These are phyloP conservation scores for Hirsutella minnesotensis DNA, from an alignment of 2,329 filamentous ascomycete genomes.

Conservation along the genomic window DNA sequence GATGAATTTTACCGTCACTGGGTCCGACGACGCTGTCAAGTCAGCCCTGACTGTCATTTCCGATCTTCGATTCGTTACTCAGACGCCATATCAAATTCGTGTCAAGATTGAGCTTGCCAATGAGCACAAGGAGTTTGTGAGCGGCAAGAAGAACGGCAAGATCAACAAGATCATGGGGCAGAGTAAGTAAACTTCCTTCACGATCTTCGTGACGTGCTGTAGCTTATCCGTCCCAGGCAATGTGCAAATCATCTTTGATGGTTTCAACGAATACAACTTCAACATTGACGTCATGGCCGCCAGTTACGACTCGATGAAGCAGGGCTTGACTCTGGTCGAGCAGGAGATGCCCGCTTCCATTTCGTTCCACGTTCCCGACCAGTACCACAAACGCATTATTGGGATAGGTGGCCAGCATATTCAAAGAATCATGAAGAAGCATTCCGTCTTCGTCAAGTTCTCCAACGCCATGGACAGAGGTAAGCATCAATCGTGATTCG, in stretches of 20 bases:
- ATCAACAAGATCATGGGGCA: slow-evolving; percentile 99
- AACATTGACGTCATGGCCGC: slow-evolving; percentile 95
- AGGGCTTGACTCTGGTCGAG: slow-evolving; percentile 83
- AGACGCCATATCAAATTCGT: slow-evolving; percentile 81
- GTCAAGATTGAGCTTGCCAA: slow-evolving; percentile 98
- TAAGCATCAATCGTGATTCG: slow-evolving; percentile 7
- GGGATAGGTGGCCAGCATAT: slow-evolving; percentile 98
- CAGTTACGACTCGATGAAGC: slow-evolving; percentile 88
- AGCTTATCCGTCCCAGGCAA: slow-evolving; percentile 43
- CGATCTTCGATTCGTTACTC: slow-evolving; percentile 77
- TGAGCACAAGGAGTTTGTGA: slow-evolving; percentile 98
- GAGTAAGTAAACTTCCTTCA: slow-evolving; percentile 33
- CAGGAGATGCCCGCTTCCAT: slow-evolving; percentile 99
- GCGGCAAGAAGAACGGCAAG: slow-evolving; percentile 98
- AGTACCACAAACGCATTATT: slow-evolving; percentile 99
- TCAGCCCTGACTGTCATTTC: slow-evolving; percentile 89
- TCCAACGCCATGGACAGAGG: slow-evolving; percentile 98
- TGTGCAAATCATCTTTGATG: slow-evolving; percentile 97
- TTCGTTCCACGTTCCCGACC: slow-evolving; percentile 96
- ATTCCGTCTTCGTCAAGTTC: slow-evolving; percentile 99
- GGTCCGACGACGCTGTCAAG: slow-evolving; percentile 93
- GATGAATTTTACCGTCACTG: slow-evolving; percentile 84
- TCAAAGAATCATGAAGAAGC: slow-evolving; percentile 99
- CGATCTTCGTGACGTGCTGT: too few species aligned
- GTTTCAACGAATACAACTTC: slow-evolving; percentile 99